Base-by-base conservation (phyloP, 78 protist genomes). In the Dictyostelium capitatum region DNA sequence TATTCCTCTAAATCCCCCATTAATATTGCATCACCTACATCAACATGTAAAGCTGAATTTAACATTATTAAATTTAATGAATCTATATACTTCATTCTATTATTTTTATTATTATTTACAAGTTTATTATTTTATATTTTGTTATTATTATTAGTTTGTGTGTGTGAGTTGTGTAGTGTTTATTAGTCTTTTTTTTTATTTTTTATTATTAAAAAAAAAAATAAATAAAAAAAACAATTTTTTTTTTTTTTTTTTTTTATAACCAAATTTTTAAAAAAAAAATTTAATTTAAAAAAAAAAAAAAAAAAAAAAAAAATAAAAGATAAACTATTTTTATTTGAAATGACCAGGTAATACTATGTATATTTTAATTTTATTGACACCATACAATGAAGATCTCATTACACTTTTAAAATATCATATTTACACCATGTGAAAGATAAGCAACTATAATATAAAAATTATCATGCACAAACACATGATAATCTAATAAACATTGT, bases 81-180 rank as follows among this genome's bases (percentile, higher is more conserved):
- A 51, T 87, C 93, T 37, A 87, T 59, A 65, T 87, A 87, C 64
- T 87, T 87, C 92, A 85, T 85, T 41, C 32, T 79, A 20, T 25
- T 9, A 19, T n/a, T n/a, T n/a, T 69, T 19, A 17, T 14, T 20
- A 1, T n/a, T 20, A 57, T n/a, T 30, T 64, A 25, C 30, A 59
- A 59, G 25, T 62, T n/a, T 62, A 8, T 51, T 51, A n/a, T 59
- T 37, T 37, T 37, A 37, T 37, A 37, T n/a, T 1, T 37, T 59
- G 6, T 8, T 59, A n/a, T 59, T 59, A n/a, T 59, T 59, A n/a
- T 59, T n/a, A 59, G 7, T 37, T 37, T 37, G 2, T 37, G 43
- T n/a, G n/a, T n/a, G n/a, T n/a, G n/a, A n/a, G n/a, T n/a, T 37
- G 43, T 37, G 43, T 37, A 37, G 43, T 74, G 5, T 48, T 20